Evolutionary conservation across 192 early-diverging fungal species (phyloP).

Genomic region (Funneliformis mosseae): DNA sequence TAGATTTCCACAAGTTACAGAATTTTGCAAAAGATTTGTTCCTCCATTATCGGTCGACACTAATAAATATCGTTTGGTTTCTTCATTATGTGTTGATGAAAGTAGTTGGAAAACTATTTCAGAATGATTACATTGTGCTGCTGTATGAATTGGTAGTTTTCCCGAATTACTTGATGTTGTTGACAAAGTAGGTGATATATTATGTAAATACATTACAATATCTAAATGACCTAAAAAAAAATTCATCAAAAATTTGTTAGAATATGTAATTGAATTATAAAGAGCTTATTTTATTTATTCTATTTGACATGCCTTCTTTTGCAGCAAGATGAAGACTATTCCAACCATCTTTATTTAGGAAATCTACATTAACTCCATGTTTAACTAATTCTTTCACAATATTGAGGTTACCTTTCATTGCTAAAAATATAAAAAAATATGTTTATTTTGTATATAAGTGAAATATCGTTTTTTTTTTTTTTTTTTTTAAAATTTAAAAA

Average conservation of each 20-base stretch:
- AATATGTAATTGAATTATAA: not conserved
- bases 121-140: conserved; percentile 31
- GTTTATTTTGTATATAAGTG: not conserved
- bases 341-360: conserved; percentile 43
- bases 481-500: too few species aligned
- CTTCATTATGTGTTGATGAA: not conserved
- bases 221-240: conserved; percentile 36
- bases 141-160: conserved; percentile 43
- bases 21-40: conserved; percentile 37
- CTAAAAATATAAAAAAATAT: conserved; percentile 22
- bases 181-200: conserved; percentile 32
- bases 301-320: conserved; percentile 38
- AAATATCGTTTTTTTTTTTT: not conserved
- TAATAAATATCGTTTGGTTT: conserved; percentile 23
- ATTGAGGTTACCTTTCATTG: conserved; percentile 40
- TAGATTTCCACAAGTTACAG: conserved; percentile 39
- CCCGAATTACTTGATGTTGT: conserved; percentile 41
- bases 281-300: not conserved
- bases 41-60: conserved; percentile 43
- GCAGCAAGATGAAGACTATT: conserved; percentile 50
- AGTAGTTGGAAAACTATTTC: conserved; percentile 35
- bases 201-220: conserved; percentile 34
- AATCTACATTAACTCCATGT: conserved; percentile 36
- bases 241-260: not conserved
- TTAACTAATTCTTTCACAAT: conserved; percentile 37